These are phyloP conservation scores for Dactylellina sp. DNA, from an alignment of 2,329 filamentous ascomycete genomes.

Conservation along the genomic window DNA sequence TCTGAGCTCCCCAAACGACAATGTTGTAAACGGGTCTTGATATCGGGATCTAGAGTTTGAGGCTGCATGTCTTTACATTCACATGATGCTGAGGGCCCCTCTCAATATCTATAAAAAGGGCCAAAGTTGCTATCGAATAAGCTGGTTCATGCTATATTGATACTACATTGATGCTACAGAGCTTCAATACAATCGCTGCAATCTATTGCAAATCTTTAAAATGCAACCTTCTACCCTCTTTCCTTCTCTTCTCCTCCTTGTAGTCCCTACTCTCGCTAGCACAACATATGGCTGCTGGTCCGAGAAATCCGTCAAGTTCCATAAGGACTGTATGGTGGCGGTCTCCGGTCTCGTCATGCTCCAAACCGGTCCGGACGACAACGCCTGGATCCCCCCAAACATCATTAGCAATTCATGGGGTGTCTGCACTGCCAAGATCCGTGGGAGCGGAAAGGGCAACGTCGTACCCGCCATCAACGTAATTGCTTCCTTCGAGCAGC, in stretches of 20 bases:
- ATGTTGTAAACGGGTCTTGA: too few relatives aligned
- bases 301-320: constrained; percentile 23
- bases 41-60: too few relatives aligned
- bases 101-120: too few relatives aligned
- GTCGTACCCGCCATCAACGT: constrained; percentile 19
- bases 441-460: constrained; percentile 16
- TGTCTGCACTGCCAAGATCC: constrained; percentile 17
- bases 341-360: background rate
- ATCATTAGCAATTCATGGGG: constrained; percentile 16
- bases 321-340: constrained; percentile 22
- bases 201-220: background rate
- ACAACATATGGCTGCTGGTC: constrained; percentile 42
- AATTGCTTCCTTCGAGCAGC: constrained; percentile 28
- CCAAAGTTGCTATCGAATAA: too few relatives aligned
- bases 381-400: constrained; percentile 23
- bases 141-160: too few relatives aligned
- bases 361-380: constrained; percentile 22
- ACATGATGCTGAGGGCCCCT: too few relatives aligned
- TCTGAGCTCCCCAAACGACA: too few relatives aligned
- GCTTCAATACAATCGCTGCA: too few relatives aligned
- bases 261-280: constrained; percentile 3
- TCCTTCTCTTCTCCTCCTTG: constrained; percentile 12
- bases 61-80: too few relatives aligned
- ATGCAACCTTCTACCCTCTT: constrained; percentile 2
- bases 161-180: too few relatives aligned